Conservation (phyloP, 2,329 filamentous ascomycete species). For the Xenosphaeropsis pyriputrescens region DNA sequence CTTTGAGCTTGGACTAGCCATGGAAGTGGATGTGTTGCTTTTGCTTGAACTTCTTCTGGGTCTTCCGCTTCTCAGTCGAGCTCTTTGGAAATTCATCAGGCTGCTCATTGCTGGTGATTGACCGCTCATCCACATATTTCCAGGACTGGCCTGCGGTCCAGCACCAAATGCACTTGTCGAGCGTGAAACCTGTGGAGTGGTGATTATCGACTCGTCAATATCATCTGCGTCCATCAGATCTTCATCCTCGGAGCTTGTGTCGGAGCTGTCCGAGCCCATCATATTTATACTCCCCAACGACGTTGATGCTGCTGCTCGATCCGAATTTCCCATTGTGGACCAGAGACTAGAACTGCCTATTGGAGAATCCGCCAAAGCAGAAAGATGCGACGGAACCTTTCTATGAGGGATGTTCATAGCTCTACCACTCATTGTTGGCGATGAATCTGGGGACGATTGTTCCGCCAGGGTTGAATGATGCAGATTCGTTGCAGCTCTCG, state of each 20-base stretch:
- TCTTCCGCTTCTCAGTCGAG: slow-evolving; percentile 40
- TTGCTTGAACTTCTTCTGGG: slow-evolving; percentile 49
- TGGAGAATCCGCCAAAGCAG: slow-evolving; percentile 46
- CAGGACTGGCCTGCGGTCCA: slow-evolving; percentile 29
- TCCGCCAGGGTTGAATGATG: slow-evolving; percentile 93
- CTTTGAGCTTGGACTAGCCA: slow-evolving; percentile 53
- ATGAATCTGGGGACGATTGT: slow-evolving; percentile 76
- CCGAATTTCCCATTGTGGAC: slow-evolving; percentile 54
- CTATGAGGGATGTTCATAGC: slow-evolving; percentile 47
- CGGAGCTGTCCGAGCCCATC: slow-evolving; percentile 67
- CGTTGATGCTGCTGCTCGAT: slow-evolving; percentile 60
- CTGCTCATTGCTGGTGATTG: slow-evolving; percentile 60
- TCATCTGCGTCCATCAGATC: slow-evolving; percentile 58
- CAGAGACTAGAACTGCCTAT: slow-evolving; percentile 44
- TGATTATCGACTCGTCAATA: slow-evolving; percentile 64
- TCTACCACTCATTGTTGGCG: slow-evolving; percentile 66
- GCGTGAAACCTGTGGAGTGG: slow-evolving; percentile 66
- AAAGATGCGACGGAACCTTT: slow-evolving; percentile 22
- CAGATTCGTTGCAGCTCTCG: slow-evolving; percentile 80
- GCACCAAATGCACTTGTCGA: slow-evolving; percentile 28
- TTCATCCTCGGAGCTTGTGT: slow-evolving; percentile 54
- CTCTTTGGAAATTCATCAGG: slow-evolving; percentile 64
- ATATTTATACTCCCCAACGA: slow-evolving; percentile 40
- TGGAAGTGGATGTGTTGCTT: slow-evolving; percentile 57
- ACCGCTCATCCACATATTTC: slow-evolving; percentile 46